Base-by-base conservation (phyloP, 805 yeast genomes). In the Priceomyces carsonii region DNA sequence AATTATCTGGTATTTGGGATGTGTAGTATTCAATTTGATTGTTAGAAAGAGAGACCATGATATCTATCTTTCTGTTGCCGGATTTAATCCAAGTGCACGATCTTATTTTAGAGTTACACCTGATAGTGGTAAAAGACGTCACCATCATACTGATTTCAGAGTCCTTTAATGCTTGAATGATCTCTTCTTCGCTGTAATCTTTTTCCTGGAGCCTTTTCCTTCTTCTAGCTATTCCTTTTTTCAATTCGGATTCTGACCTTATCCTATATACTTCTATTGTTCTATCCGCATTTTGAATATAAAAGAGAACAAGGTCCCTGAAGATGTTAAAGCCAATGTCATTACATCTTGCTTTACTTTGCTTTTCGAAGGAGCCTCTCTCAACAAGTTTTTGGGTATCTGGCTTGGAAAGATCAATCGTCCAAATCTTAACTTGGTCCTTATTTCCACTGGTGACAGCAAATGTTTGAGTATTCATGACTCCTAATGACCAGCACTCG, bases 401-500 rank as follows among this genome's bases (percentile, higher is more conserved):
- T 4, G 69, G 72, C 21, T 64, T 60, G 0, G 56, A 52, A 19
- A 85, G 55, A 52, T 85, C 79, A n/a, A 89, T 51, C 17, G 62
- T 59, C 98, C 98, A 93, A 6, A 90, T 71, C 55, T 86, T 87
- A 20, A 86, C 73, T 55, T 88, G 95, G 44, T 85, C 81, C 44
- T 86, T 89, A 50, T 79, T 76, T 28, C 96, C 90, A 18, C 85
- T 73, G 1, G 97, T 89, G 14, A 89, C 60, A 18, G 76, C 63
- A 35, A 81, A 44, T 29, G 55, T 60, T 16, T 59, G 60, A 20
- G 66, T 57, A 7, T 59, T 55, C 28, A 68, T 64, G 13, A 79
- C 55, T 3, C 78, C 85, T 51, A 89, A 58, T 3, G 85, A 69
- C 98, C 98, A 93, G 64, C 96, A 87, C 59, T 93, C 98, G 39